These are phyloP conservation scores for Leersia perrieri DNA, from an alignment of 176 grass and related monocot species.

Conservation along the genomic window DNA sequence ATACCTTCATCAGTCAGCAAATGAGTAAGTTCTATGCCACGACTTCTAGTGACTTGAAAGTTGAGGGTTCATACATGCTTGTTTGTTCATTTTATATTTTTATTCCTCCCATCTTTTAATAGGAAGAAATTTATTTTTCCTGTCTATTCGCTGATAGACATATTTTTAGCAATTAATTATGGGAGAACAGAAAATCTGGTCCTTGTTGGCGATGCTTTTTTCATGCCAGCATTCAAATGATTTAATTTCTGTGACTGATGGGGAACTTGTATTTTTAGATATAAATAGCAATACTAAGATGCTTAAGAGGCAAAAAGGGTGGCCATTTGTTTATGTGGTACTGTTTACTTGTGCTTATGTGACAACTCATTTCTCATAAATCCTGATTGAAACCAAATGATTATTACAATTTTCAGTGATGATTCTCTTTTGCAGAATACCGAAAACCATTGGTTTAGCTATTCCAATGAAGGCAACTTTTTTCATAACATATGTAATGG, in stretches of 20 bases:
- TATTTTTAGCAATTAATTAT: background rate
- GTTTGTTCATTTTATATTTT: background rate
- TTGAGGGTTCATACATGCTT: background rate
- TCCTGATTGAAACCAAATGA: background rate
- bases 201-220: background rate
- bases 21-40: constrained; percentile 55
- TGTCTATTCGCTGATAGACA: background rate
- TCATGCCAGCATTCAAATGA: background rate
- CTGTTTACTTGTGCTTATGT: background rate
- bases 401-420: background rate
- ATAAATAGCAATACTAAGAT: background rate
- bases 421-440: constrained; percentile 53
- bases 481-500: constrained; percentile 95
- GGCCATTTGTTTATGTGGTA: background rate
- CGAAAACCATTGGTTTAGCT: constrained; percentile 57
- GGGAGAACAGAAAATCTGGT: background rate
- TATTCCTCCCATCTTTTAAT: background rate
- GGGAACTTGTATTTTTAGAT: background rate
- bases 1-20: constrained; percentile 69
- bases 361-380: background rate
- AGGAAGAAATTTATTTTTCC: background rate
- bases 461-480: constrained; percentile 95
- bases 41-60: background rate
- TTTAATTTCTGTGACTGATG: background rate
- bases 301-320: background rate